Evolutionary conservation across 1,139 yeast genomes (phyloP).

Genomic region (Kodamaea anthophila): DNA sequence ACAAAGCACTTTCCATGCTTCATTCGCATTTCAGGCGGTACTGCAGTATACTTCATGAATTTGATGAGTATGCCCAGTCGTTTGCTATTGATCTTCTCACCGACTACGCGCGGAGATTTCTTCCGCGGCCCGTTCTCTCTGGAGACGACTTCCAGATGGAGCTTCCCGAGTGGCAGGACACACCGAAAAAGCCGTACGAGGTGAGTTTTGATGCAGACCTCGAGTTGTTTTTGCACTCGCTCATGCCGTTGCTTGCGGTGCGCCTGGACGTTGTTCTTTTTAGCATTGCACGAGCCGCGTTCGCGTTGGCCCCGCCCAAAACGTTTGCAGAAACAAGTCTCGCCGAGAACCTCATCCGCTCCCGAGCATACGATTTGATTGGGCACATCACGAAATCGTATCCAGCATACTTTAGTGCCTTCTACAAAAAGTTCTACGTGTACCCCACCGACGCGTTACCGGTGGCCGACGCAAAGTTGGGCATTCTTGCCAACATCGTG

Average conservation of each 20-base stretch:
- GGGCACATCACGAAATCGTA: conserved; percentile 30
- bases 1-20: conserved; percentile 53
- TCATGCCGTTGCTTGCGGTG: conserved; percentile 41
- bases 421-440: conserved; percentile 49
- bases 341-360: conserved; percentile 44
- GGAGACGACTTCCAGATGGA: conserved; percentile 22
- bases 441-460: conserved; percentile 49
- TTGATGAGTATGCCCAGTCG: conserved; percentile 78
- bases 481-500: conserved; percentile 54
- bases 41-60: conserved; percentile 45
- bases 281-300: conserved; percentile 52
- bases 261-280: conserved; percentile 58
- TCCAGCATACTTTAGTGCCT: conserved; percentile 41
- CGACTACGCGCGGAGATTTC: conserved; percentile 57
- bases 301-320: conserved; percentile 49
- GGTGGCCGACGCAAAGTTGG: conserved; percentile 53
- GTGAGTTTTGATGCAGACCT: conserved; percentile 52
- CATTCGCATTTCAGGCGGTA: conserved; percentile 68
- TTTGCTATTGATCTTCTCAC: conserved; percentile 56
- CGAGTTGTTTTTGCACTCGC: conserved; percentile 42
- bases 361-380: conserved; percentile 26
- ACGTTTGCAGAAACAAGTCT: conserved; percentile 43
- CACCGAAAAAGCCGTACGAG: conserved; percentile 30
- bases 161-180: conserved; percentile 30
- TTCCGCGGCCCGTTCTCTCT: conserved; percentile 45